phyloP scores from a whole-genome alignment of 2,329 filamentous ascomycete species.

The Penicillium sp. region DNA sequence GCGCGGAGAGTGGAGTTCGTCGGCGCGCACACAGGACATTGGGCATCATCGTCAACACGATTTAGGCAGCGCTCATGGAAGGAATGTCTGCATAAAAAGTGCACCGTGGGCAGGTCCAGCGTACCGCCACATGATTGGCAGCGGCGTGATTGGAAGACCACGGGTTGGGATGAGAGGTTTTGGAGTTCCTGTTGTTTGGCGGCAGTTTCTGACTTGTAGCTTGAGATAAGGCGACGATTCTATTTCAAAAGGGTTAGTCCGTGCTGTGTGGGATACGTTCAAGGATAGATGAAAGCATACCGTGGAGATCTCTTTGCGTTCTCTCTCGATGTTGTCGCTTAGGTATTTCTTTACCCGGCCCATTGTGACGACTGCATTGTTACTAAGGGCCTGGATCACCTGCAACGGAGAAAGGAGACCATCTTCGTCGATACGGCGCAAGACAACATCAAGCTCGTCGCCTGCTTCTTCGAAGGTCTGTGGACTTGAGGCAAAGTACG shows the following conservation, averaged over 20 bases:
- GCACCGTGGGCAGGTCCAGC: constrained; percentile 84
- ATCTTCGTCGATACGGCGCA: constrained; percentile 84
- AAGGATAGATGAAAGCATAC: constrained; percentile 31
- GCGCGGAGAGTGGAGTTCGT: constrained; percentile 86
- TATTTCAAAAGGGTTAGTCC: constrained; percentile 34
- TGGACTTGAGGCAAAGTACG: constrained; percentile 86
- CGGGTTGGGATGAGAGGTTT: constrained; percentile 73
- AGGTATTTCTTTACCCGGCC: constrained; percentile 95
- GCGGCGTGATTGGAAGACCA: constrained; percentile 84
- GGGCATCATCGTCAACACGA: constrained; percentile 61
- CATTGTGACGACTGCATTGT: constrained; percentile 85
- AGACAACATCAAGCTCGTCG: constrained; percentile 74
- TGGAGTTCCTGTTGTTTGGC: constrained; percentile 74
- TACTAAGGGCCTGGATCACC: constrained; percentile 85
- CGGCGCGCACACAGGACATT: constrained; percentile 81
- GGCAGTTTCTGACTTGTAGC: constrained; percentile 79
- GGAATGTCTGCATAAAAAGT: constrained; percentile 95
- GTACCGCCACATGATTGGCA: constrained; percentile 77
- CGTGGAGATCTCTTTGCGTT: constrained; percentile 78
- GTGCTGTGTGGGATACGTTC: too few relatives aligned
- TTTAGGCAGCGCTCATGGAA: constrained; percentile 92
- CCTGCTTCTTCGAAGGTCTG: constrained; percentile 81
- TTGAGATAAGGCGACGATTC: constrained; percentile 77
- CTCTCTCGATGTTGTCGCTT: constrained; percentile 79
- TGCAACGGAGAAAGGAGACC: constrained; percentile 93